These are phyloP conservation scores for Citrullus mucosospermus DNA, from an alignment of 306 rosid genomes.

Conservation along the genomic window DNA sequence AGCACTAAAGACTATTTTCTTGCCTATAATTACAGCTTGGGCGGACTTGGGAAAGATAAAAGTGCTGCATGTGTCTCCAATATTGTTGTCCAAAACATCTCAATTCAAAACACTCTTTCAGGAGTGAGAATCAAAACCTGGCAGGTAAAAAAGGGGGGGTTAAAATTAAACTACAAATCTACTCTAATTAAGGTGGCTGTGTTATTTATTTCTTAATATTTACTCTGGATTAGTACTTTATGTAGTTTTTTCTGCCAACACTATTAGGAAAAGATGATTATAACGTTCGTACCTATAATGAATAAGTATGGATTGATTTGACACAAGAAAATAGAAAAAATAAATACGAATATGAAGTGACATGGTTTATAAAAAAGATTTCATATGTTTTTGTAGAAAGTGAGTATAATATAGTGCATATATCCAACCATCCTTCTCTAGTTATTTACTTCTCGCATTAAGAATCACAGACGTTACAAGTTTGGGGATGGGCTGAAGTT, in stretches of 20 bases:
- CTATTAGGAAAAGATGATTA: not conserved
- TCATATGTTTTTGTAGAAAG: not conserved
- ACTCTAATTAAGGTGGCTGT: not conserved
- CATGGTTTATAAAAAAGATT: not conserved
- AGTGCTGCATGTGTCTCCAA: conserved; percentile 79
- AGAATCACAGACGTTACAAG: too few species aligned
- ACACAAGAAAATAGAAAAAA: not conserved
- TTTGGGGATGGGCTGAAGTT: too few species aligned
- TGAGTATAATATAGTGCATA: not conserved
- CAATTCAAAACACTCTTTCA: conserved; percentile 56
- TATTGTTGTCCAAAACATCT: conserved; percentile 47
- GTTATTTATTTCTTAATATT: not conserved
- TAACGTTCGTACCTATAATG: not conserved
- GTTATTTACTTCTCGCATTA: too few species aligned
- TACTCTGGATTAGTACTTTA: not conserved
- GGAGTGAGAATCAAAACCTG: conserved; percentile 95
- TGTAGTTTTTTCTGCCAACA: too few species aligned
- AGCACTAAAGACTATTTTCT: not conserved
- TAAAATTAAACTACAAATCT: not conserved
- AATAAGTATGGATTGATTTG: not conserved
- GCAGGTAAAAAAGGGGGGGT: conserved; percentile 43
- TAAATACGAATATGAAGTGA: not conserved
- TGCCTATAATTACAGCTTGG: conserved; percentile 31
- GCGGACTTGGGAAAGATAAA: conserved; percentile 70
- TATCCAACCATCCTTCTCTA: too few species aligned